Evolutionary conservation across 176 grass and related monocot species (phyloP), one percentile per base, ranked within the genome.

Genomic region (Carex parvula): DNA sequence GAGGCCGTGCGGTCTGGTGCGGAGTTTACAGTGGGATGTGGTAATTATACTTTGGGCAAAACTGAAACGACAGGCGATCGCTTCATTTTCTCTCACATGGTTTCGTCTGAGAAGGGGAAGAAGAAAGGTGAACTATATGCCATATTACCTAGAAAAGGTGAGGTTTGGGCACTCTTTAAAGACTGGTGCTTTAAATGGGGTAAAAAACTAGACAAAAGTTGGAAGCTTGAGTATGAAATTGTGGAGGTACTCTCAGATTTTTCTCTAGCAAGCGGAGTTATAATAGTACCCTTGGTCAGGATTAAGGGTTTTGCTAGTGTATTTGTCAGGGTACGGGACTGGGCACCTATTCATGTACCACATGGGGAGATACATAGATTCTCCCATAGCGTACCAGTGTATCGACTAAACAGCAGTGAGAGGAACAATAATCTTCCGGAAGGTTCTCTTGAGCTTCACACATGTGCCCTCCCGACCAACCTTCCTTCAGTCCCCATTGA

Each of bases 81-180:
- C 60, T 83, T 83, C 44, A 91, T 93, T 82, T 98, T 98, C 86
- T 98, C 95, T 70, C 95, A 98, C 82, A 60, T 95, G 84, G 76
- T 88, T 30, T n/a, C 84, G 82, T 91, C 86, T 84, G 79, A 80
- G 29, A 94, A 88, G 87, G 92, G 86, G 46, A 94, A 88, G 81
- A 88, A 58, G 64, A 93, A 80, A 55, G 42, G 60, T 30, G 44
- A 88, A 88, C 53, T 69, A 6, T 95, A 88, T 91, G 89, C 86
- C 50, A 86, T 98, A 80, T 86, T 86, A 63, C 95, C 95, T 80
- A 86, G 16, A 48, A 90, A 89, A 68, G 95, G 91, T 88, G 95
- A 94, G 74, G 88, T 98, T 32, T 98, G 95, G 95, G 89, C 95
- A 72, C 76, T 98, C 82, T 93, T 86, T 64, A 98, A 93, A 91